Evolutionary conservation across 2,329 filamentous ascomycete genomes (phyloP).

Genomic region (Alternaria dauci): DNA sequence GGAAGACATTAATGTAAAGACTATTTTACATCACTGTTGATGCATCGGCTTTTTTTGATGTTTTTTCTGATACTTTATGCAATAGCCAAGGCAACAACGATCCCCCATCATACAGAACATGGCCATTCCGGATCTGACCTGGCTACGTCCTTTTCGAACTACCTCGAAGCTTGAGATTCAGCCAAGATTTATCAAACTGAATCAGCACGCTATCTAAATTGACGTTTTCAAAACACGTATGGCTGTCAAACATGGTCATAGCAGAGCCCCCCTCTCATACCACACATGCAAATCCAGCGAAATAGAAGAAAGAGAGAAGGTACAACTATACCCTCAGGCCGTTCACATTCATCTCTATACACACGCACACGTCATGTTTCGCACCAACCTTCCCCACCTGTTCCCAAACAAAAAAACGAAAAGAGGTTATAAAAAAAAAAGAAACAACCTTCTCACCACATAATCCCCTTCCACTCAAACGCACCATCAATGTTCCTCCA

Average conservation of each 20-base stretch:
- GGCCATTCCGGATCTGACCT: too few relatives aligned
- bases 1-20: not conserved
- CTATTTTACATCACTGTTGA: not conserved
- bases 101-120: not conserved
- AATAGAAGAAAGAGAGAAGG: not conserved
- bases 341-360: not conserved
- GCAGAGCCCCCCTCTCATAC: not conserved
- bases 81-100: not conserved
- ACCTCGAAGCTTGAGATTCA: too few relatives aligned
- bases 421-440: not conserved
- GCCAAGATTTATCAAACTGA: too few relatives aligned
- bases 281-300: not conserved
- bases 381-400: not conserved
- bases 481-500: constrained; percentile 74
- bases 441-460: constrained; percentile 38
- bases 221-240: not conserved
- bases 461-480: constrained; percentile 51
- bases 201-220: not conserved
- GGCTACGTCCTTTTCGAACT: too few relatives aligned
- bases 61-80: not conserved
- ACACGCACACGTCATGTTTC: not conserved
- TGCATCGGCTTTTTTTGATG: not conserved
- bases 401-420: not conserved
- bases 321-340: not conserved
- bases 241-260: not conserved